Evolutionary conservation across 208 protist species (phyloP), one percentile per base, ranked within the genome.

Genomic region (Leishmania braziliensis): DNA sequence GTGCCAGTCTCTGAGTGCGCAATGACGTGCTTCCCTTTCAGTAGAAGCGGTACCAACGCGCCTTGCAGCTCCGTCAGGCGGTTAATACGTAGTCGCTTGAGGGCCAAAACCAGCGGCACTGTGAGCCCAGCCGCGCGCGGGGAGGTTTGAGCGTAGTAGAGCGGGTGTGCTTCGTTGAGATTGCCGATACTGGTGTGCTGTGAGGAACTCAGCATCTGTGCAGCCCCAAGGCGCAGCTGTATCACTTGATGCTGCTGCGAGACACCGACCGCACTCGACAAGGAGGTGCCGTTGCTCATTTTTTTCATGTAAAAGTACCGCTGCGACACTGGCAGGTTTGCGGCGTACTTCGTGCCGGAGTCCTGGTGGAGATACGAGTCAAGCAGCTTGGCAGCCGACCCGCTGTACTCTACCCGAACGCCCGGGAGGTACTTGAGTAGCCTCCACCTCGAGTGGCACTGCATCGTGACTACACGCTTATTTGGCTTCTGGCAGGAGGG

Each of bases 21-120:
- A 76, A 98, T 96, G 75, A 98, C 89, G 84, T 98, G 95, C 79
- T 95, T 95, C 53, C 95, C 95, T 75, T 95, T 95, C 14, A 98
- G 84, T 48, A 98, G 69, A 29, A 96, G 87, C 53, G 95, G 95
- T 53, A 98, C 86, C n/a, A 98, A 85, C 10, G 95, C 95, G 2
- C 95, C 95, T 71, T 98, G 95, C 74, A 98, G 84, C 79, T 95
- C 92, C 23, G 95, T 98, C 20, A 98, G 88, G 12, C 86, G 89
- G 53, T 65, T 73, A 78, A 98, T 98, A 33, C 85, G 79, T 50
- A 98, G 83, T n/a, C 88, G 84, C 58, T 92, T 85, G 51, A 98
- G 82, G 23, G 92, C 88, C 39, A 91, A 39, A 60, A 95, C 89
- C 16, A 98, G 91, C 66, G 90, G 89, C 29, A 89, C 86, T 73